Evolutionary conservation across 495 filamentous ascomycete genomes (phyloP).

Genomic region (Acidomyces sp.): DNA sequence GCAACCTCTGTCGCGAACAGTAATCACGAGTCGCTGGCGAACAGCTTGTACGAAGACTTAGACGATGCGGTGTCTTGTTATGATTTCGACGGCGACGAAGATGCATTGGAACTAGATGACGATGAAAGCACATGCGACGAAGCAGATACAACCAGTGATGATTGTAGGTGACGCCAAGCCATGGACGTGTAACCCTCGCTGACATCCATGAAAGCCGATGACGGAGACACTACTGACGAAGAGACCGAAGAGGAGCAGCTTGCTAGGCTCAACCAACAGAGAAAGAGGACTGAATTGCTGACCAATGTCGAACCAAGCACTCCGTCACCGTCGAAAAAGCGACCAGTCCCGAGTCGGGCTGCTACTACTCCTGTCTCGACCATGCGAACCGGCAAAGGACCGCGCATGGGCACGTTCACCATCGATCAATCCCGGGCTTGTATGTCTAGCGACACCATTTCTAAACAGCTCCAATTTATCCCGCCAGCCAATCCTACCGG

Average conservation of each 20-base stretch:
- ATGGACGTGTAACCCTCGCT: not conserved
- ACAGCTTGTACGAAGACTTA: not conserved
- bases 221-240: conserved; percentile 20
- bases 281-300: not conserved
- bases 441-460: conserved; percentile 5
- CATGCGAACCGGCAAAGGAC: conserved; percentile 1
- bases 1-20: not conserved
- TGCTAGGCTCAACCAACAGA: conserved; percentile 1
- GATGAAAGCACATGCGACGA: conserved; percentile 16
- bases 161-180: conserved; percentile 2
- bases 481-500: conserved; percentile 10
- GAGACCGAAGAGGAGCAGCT: conserved; percentile 9
- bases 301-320: conserved; percentile 2
- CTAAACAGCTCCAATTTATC: conserved; percentile 2
- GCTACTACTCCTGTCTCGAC: not conserved
- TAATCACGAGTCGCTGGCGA: not conserved
- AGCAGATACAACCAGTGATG: conserved; percentile 2
- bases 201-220: conserved; percentile 12
- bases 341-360: not conserved
- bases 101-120: conserved; percentile 14
- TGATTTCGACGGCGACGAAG: conserved; percentile 19
- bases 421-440: conserved; percentile 11
- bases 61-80: conserved; percentile 12
- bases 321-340: not conserved
- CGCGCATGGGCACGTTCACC: conserved; percentile 10